Evolutionary conservation across 306 rosid species (phyloP).

Genomic region (Benincasa hispida): DNA sequence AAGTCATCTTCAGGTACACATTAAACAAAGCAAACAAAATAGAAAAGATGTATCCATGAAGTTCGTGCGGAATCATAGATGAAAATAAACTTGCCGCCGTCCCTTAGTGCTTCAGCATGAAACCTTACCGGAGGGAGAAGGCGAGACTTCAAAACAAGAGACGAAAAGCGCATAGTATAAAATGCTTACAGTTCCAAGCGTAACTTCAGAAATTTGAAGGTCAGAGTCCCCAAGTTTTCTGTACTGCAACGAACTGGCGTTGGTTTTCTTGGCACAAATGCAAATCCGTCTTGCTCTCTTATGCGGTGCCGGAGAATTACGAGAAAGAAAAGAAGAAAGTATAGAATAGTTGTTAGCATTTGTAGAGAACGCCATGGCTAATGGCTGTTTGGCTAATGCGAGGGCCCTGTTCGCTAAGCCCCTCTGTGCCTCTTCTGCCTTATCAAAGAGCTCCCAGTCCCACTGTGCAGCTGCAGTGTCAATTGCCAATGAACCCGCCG

Average conservation of each 20-base stretch:
- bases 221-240: constrained; percentile 77
- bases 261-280: constrained; percentile 20
- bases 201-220: constrained; percentile 70
- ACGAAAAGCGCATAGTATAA: background rate
- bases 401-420: background rate
- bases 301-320: background rate
- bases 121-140: too few species aligned
- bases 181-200: constrained; percentile 58
- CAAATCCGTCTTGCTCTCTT: constrained; percentile 5
- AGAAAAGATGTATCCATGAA: too few species aligned
- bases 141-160: too few species aligned
- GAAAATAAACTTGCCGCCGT: too few species aligned
- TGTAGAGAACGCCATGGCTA: constrained; percentile 9
- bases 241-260: constrained; percentile 32
- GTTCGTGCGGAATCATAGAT: too few species aligned
- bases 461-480: background rate
- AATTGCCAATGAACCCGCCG: background rate
- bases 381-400: too few species aligned
- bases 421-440: background rate
- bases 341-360: background rate
- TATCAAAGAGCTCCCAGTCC: background rate
- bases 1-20: constrained; percentile 56
- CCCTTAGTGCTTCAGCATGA: too few species aligned
- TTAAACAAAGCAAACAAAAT: background rate
- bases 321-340: background rate